Evolutionary conservation across 495 filamentous ascomycete species (phyloP).

Genomic region (Penicillium simplicissimum): DNA sequence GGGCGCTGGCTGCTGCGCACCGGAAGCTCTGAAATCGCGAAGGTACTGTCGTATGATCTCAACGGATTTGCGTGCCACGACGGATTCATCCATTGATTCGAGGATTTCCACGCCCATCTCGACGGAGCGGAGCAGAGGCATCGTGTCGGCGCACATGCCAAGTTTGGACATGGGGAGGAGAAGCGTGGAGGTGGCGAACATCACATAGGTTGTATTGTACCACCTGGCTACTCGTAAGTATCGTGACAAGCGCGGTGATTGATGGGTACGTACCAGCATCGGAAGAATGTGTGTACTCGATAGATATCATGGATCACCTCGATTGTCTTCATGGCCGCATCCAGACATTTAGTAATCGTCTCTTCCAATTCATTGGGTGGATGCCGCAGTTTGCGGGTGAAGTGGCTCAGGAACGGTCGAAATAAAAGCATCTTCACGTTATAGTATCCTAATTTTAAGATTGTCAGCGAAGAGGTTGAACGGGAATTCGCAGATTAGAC

Average conservation of each 20-base stretch:
- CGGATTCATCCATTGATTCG: slow-evolving; percentile 46
- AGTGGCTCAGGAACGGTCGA: slow-evolving; percentile 41
- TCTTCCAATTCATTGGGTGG: slow-evolving; percentile 34
- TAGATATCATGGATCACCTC: slow-evolving; percentile 46
- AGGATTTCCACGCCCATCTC: slow-evolving; percentile 46
- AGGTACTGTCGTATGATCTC: slow-evolving; percentile 43
- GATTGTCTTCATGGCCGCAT: slow-evolving; percentile 42
- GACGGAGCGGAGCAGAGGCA: slow-evolving; percentile 34
- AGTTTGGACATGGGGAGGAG: slow-evolving; percentile 43
- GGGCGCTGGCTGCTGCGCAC: slow-evolving; percentile 6
- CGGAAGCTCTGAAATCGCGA: slow-evolving; percentile 33
- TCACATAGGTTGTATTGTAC: slow-evolving; percentile 49
- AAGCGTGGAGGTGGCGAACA: slow-evolving; percentile 45
- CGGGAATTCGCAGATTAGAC: slow-evolving; percentile 5
- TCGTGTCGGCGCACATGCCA: slow-evolving; percentile 35
- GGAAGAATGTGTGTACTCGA: slow-evolving; percentile 44
- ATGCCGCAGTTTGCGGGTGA: slow-evolving; percentile 37
- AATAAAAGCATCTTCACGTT: slow-evolving; percentile 47
- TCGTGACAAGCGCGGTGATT: not conserved
- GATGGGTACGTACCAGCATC: slow-evolving; percentile 36
- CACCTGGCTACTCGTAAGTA: slow-evolving; percentile 30
- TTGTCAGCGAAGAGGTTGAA: no score
- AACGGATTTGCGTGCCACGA: slow-evolving; percentile 41
- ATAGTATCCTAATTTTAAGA: no score
- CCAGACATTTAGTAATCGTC: slow-evolving; percentile 39